Evolutionary conservation across 345 rosid genomes (phyloP).

Genomic region (Laguncularia racemosa): DNA sequence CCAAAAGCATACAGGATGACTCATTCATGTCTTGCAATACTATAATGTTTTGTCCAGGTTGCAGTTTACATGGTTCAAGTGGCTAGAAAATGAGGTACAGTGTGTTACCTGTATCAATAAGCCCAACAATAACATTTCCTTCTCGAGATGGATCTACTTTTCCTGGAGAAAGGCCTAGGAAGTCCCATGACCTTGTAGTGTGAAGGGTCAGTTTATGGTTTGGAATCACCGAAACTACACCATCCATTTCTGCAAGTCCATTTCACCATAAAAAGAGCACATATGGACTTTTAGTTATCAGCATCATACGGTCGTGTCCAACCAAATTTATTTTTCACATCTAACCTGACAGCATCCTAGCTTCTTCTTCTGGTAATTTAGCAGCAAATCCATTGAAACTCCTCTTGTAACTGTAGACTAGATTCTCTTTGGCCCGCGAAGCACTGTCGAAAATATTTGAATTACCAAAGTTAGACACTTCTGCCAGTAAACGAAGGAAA

Average conservation of each 20-base stretch:
- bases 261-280: neutral
- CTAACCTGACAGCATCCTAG: slow-evolving; percentile 10
- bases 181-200: slow-evolving; percentile 34
- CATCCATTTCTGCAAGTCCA: slow-evolving; percentile 19
- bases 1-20: neutral
- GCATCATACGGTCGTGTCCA: neutral
- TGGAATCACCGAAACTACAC: slow-evolving; percentile 30
- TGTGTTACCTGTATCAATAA: slow-evolving; percentile 18
- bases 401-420: slow-evolving; percentile 13
- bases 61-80: too few species aligned
- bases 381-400: slow-evolving; percentile 27
- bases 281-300: neutral
- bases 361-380: slow-evolving; percentile 16
- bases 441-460: too few species aligned
- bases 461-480: too few species aligned
- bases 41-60: too few species aligned
- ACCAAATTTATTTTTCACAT: neutral
- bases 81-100: too few species aligned
- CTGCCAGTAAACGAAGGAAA: too few species aligned
- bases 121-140: slow-evolving; percentile 15
- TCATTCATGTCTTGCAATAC: neutral
- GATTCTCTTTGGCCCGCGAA: too few species aligned
- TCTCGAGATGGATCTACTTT: slow-evolving; percentile 3
- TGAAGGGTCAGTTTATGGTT: slow-evolving; percentile 20
- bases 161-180: slow-evolving; percentile 18